These are phyloP conservation scores for Cryptococcus sp. DNA, from an alignment of 1,284 basidiomycete species.

Conservation along the genomic window DNA sequence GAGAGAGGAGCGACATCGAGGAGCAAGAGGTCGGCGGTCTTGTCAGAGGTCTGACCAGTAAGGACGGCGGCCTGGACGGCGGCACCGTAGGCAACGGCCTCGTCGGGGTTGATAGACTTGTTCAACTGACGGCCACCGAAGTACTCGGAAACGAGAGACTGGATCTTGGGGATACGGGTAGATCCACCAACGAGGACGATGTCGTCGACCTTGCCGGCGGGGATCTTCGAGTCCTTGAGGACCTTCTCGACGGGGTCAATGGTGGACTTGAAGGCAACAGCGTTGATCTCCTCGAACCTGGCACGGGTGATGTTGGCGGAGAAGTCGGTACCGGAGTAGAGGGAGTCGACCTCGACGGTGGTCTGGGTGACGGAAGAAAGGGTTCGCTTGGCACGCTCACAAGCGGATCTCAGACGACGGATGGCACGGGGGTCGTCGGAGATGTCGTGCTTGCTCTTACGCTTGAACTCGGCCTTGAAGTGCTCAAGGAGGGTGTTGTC, in stretches of 20 bases:
- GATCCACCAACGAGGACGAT: conserved; percentile 98
- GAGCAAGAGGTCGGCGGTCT: conserved; percentile 90
- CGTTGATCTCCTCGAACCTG: conserved; percentile 97
- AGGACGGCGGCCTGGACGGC: conserved; percentile 99
- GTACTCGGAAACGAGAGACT: conserved; percentile 97
- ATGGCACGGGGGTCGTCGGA: conserved; percentile 92
- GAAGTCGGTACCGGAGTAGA: conserved; percentile 98
- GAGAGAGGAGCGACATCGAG: conserved; percentile 95
- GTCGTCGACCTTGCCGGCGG: conserved; percentile 94
- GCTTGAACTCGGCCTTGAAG: conserved; percentile 98
- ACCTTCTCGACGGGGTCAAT: conserved; percentile 99
- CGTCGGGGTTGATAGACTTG: conserved; percentile 98
- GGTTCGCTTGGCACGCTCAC: conserved; percentile 98
- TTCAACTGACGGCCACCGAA: conserved; percentile 97
- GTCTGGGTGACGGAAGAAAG: conserved; percentile 96
- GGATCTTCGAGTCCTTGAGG: conserved; percentile 94
- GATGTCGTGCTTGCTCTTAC: conserved; percentile 91
- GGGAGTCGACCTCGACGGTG: conserved; percentile 96
- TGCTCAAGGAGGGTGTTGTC: conserved; percentile 98
- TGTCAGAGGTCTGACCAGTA: conserved; percentile 92
- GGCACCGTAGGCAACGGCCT: conserved; percentile 99
- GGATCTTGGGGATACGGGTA: conserved; percentile 96
- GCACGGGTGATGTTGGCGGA: conserved; percentile 98
- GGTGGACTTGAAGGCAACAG: conserved; percentile 94
- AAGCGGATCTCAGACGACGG: conserved; percentile 94